Evolutionary conservation across 1,284 basidiomycete species (phyloP), one percentile per base, ranked within the genome.

Genomic region (Tilletia caries): DNA sequence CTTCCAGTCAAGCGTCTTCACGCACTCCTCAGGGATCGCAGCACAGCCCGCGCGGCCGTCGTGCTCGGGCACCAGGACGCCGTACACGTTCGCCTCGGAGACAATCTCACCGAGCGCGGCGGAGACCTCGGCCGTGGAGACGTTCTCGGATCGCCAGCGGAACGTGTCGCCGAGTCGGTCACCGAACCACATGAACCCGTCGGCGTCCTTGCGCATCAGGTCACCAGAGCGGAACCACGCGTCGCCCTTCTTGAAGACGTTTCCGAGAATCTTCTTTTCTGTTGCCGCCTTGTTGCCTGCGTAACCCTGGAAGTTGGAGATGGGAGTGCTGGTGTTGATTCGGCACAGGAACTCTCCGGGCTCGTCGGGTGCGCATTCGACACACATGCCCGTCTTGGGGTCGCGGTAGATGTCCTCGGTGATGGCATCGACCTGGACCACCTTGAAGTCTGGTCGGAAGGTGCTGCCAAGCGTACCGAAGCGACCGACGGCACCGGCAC

Each of bases 11-110:
- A 83, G n/a, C 5, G 62, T 37, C 0, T 65, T 44, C 1, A 68
- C 54, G 12, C 67, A 60, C 46, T 72, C 67, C 18, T 66, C 29
- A 3, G 83, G 83, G 46, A 84, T 82, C 5, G 83, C 83, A 2
- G 81, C 83, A 67, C 83, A 84, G 6, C 83, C 83, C 2, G 83
- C 83, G 3, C 83, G 73, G 3, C 83, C 83, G 50, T 84, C 83
- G 71, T 84, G 79, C 2, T 69, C 64, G 33, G 83, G 83, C 0
- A 84, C 82, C 10, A 82, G 70, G 8, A 83, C 83, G 23, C 83
- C 83, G 67, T 84, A 84, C 8, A 84, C 83, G 67, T 82, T 83
- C 3, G 79, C 80, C 67, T 84, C 83, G 15, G 74, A 72, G 2
- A 83, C 75, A 0, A 83, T 70, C 32, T 78, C 76, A 8, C 82